Evolutionary conservation across 108 stramenopile species (phyloP).

Genomic region (Nitzschia putrida): DNA sequence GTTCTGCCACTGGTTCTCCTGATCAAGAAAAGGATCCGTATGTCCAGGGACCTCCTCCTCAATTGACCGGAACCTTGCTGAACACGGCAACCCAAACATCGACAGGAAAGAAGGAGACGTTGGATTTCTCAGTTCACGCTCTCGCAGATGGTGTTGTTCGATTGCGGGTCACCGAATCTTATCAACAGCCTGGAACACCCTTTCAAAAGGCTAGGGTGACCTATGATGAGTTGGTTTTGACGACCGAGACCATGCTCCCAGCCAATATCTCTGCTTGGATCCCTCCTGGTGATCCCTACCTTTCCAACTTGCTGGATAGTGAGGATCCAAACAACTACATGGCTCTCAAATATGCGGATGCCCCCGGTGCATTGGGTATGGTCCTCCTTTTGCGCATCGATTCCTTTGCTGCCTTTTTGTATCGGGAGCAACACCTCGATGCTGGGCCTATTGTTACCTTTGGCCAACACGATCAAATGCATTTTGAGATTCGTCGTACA

Average conservation of each 20-base stretch:
- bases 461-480: slow-evolving; percentile 67
- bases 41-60: slow-evolving; percentile 61
- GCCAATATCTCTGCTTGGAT: slow-evolving; percentile 56
- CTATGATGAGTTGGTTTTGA: slow-evolving; percentile 84
- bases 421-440: slow-evolving; percentile 49
- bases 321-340: slow-evolving; percentile 42
- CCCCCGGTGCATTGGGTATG: slow-evolving; percentile 38
- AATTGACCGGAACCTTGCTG: slow-evolving; percentile 63
- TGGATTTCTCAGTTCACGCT: slow-evolving; percentile 63
- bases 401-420: slow-evolving; percentile 72
- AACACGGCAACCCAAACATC: slow-evolving; percentile 63
- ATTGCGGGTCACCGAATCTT: slow-evolving; percentile 73
- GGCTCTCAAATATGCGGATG: slow-evolving; percentile 55
- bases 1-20: slow-evolving; percentile 17
- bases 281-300: slow-evolving; percentile 29
- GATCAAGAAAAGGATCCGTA: slow-evolving; percentile 41
- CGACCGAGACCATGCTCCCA: slow-evolving; percentile 56
- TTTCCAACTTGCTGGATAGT: slow-evolving; percentile 15
- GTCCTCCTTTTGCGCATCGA: slow-evolving; percentile 65
- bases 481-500: slow-evolving; percentile 85
- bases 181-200: slow-evolving; percentile 45
- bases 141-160: slow-evolving; percentile 79
- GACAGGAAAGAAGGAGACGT: slow-evolving; percentile 45
- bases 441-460: slow-evolving; percentile 64
- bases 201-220: slow-evolving; percentile 66